These are phyloP conservation scores for Daldinia grandis DNA, from an alignment of 495 filamentous ascomycete species.

Conservation along the genomic window DNA sequence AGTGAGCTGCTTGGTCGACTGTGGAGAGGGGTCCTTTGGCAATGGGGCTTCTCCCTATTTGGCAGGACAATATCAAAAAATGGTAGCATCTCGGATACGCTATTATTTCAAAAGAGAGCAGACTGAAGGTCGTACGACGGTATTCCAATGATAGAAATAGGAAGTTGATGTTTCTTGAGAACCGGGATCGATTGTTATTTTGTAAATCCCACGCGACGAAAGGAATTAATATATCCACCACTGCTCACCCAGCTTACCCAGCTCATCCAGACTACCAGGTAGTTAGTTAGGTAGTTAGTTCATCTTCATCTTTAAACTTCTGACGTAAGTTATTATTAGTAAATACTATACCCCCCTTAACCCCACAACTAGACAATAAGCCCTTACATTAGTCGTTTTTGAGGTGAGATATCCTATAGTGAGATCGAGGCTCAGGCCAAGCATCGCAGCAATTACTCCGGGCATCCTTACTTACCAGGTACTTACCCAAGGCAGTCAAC, in stretches of 20 bases:
- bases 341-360: not conserved
- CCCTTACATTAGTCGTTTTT: not conserved
- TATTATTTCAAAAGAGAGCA: not conserved
- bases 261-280: not conserved
- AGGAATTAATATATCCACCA: not conserved
- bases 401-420: not conserved
- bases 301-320: not conserved
- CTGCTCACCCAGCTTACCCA: not conserved
- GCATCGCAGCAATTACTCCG: not conserved
- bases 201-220: not conserved
- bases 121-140: not conserved
- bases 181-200: not conserved
- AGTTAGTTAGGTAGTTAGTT: too few relatives aligned
- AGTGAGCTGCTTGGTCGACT: not conserved
- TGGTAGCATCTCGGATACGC: not conserved
- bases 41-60: not conserved
- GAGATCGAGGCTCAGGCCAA: not conserved
- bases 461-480: not conserved
- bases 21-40: not conserved
- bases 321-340: not conserved
- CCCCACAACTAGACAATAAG: not conserved
- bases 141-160: not conserved
- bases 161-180: not conserved
- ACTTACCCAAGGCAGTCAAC: not conserved
- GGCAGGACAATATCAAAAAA: not conserved